These are phyloP conservation scores for Globisporangium paddicum DNA, from an alignment of 352 stramenopile species.

Conservation along the genomic window DNA sequence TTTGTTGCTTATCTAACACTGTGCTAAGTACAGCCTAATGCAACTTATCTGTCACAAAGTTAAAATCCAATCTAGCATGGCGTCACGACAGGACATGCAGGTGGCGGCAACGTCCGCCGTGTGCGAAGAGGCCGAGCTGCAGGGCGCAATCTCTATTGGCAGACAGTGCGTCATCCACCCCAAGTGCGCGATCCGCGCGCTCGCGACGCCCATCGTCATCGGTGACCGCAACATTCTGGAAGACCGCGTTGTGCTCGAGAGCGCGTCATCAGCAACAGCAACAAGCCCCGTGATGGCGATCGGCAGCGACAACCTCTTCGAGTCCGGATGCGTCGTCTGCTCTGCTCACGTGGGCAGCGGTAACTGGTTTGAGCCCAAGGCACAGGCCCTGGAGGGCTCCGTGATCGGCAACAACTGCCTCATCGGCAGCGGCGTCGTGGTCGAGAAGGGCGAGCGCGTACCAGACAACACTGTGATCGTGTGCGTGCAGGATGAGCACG, in stretches of 20 bases:
- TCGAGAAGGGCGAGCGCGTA: constrained; percentile 52
- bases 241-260: constrained; percentile 44
- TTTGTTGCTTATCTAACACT: no score
- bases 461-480: constrained; percentile 76
- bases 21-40: no score
- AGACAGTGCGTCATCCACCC: constrained; percentile 46
- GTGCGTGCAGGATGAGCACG: constrained; percentile 32
- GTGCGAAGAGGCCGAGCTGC: constrained; percentile 43
- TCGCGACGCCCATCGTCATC: constrained; percentile 35
- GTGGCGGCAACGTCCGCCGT: constrained; percentile 33
- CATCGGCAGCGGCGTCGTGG: constrained; percentile 75
- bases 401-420: constrained; percentile 78
- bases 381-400: constrained; percentile 35
- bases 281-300: constrained; percentile 35
- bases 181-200: constrained; percentile 29
- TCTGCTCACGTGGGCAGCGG: constrained; percentile 47
- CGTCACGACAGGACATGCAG: constrained; percentile 8
- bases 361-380: constrained; percentile 82
- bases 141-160: constrained; percentile 35
- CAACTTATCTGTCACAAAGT: no score
- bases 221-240: constrained; percentile 74
- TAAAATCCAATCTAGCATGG: no score
- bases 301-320: constrained; percentile 72
- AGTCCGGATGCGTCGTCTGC: constrained; percentile 66
- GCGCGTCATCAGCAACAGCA: constrained; percentile 7